Evolutionary conservation across 192 early-diverging fungal genomes (phyloP).

Genomic region (Borealophlyctis nickersoniae): DNA sequence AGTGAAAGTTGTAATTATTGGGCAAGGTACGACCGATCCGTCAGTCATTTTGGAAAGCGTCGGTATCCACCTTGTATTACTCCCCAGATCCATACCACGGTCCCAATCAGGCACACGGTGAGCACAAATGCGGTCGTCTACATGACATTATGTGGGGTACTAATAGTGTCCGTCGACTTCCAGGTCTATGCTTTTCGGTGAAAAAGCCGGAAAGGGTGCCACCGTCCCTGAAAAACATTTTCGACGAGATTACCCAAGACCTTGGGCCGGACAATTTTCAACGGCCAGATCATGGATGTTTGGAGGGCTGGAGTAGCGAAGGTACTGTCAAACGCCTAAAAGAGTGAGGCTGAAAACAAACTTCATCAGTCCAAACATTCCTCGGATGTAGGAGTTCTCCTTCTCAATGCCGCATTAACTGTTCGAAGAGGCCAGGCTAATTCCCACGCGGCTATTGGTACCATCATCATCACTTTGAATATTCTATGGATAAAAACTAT

Average conservation of each 20-base stretch:
- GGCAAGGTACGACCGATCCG: too few species aligned
- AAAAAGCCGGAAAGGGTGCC: slow-evolving; percentile 68
- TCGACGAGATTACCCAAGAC: slow-evolving; percentile 71
- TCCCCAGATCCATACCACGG: slow-evolving; percentile 78
- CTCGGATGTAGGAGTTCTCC: slow-evolving; percentile 75
- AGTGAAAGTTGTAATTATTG: slow-evolving; percentile 87
- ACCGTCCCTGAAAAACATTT: slow-evolving; percentile 91
- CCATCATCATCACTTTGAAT: too few species aligned
- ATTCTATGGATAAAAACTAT: too few species aligned
- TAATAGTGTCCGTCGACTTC: neutral
- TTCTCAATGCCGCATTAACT: slow-evolving; percentile 86
- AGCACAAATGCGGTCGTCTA: slow-evolving; percentile 31
- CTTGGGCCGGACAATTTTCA: slow-evolving; percentile 58
- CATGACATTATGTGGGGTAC: slow-evolving; percentile 17
- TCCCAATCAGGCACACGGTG: slow-evolving; percentile 73
- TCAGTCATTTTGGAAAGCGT: too few species aligned
- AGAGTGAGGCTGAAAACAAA: too few species aligned
- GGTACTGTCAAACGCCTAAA: too few species aligned
- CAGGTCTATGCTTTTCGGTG: slow-evolving; percentile 81
- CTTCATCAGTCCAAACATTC: too few species aligned
- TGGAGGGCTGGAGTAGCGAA: slow-evolving; percentile 34
- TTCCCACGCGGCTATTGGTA: slow-evolving; percentile 75
- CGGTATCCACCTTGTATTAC: too few species aligned
- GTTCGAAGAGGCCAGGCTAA: slow-evolving; percentile 76
- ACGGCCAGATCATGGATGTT: slow-evolving; percentile 67